A percentile compares a stretch with the other conserved stretches of the same genome.
Conservation (phyloP, 768 basidiomycete genomes). For the Phallus indusiatus region DNA sequence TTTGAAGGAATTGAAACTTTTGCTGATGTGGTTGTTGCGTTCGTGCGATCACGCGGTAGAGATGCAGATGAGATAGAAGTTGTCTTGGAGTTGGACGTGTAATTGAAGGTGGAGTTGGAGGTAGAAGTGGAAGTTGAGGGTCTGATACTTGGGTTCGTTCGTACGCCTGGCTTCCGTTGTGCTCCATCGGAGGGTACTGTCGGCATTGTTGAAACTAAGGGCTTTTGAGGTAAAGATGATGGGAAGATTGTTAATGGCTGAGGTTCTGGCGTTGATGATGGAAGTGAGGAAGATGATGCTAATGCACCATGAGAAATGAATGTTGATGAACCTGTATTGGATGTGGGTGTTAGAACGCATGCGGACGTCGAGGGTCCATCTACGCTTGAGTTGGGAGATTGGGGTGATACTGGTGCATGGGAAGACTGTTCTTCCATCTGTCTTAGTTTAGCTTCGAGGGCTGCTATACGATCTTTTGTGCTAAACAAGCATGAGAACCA, state of each 20-base stretch:
- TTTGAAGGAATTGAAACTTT: not conserved
- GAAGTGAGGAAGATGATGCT: not conserved
- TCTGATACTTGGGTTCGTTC: not conserved
- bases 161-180: constrained; percentile 3
- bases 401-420: not conserved
- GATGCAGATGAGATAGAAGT: not conserved
- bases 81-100: no score
- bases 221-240: constrained; percentile 6
- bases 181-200: constrained; percentile 3
- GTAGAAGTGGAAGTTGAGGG: not conserved
- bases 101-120: not conserved
- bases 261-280: not conserved
- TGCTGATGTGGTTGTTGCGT: not conserved
- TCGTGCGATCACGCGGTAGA: no score
- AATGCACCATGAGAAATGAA: not conserved
- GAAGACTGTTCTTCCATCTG: constrained; percentile 49
- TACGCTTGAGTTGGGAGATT: not conserved
- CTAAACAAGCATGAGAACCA: constrained; percentile 18
- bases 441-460: constrained; percentile 90
- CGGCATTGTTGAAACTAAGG: constrained; percentile 1
- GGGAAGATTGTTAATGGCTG: constrained; percentile 2
- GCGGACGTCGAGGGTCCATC: not conserved
- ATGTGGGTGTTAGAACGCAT: no score
- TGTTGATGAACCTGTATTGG: not conserved
- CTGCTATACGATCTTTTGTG: constrained; percentile 82